Evolutionary conservation across 169 alveolate genomes (phyloP).

Genomic region (Babesia ovis): DNA sequence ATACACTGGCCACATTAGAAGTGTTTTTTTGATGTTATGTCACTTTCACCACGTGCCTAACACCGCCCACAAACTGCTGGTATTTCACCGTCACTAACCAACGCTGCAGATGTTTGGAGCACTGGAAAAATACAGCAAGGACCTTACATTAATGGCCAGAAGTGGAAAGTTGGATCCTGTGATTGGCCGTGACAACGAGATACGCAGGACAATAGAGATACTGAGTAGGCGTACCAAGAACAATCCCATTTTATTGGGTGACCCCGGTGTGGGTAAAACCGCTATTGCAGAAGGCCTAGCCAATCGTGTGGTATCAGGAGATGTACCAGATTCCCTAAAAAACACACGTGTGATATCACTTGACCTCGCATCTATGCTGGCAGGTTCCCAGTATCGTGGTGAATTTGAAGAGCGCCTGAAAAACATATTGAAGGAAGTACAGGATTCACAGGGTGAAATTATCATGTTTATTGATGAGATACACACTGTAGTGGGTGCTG

Average conservation of each 20-base stretch:
- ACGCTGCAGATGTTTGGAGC: conserved; percentile 70
- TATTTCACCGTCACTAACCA: too few relatives aligned
- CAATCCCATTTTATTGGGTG: conserved; percentile 86
- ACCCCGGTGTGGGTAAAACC: conserved; percentile 90
- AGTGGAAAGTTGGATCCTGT: conserved; percentile 87
- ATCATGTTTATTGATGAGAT: conserved; percentile 88
- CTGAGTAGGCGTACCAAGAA: conserved; percentile 85
- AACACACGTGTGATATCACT: conserved; percentile 79
- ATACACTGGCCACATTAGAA: background rate
- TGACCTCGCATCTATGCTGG: conserved; percentile 82
- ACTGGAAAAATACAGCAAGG: conserved; percentile 79
- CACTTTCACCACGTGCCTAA: background rate
- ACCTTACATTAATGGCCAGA: conserved; percentile 84
- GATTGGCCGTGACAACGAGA: conserved; percentile 87
- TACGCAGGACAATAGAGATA: conserved; percentile 83
- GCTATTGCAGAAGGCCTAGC: conserved; percentile 90
- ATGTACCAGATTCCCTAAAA: conserved; percentile 85
- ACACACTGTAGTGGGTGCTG: conserved; percentile 89
- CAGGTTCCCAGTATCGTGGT: conserved; percentile 88
- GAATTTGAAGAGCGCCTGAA: conserved; percentile 89
- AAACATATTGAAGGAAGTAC: conserved; percentile 84
- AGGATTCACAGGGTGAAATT: conserved; percentile 86
- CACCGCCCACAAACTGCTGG: background rate
- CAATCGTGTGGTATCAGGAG: conserved; percentile 84
- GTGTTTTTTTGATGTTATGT: background rate